Conservation (phyloP, 2,329 filamentous ascomycete genomes). For the Stemphylium beticola region DNA sequence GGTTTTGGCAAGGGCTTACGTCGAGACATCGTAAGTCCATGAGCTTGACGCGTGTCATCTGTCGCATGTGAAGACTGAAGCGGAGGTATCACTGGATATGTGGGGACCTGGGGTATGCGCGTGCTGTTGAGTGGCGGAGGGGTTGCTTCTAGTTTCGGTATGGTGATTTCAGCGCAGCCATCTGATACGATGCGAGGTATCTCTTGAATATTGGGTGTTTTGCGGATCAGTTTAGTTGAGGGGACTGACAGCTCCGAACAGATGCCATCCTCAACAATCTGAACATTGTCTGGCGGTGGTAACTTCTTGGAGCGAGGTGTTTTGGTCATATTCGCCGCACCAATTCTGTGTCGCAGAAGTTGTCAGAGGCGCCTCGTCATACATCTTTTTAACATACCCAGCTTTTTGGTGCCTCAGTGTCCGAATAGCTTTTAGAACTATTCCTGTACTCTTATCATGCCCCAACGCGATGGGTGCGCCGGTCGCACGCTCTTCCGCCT, state of each 20-base stretch:
- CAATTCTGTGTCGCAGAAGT: neutral
- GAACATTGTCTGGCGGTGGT: neutral
- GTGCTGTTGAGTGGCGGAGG: neutral
- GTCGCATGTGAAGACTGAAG: neutral
- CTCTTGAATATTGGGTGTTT: neutral
- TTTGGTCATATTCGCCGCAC: neutral
- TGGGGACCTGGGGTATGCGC: neutral
- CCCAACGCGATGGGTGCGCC: neutral
- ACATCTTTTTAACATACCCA: constrained; percentile 1
- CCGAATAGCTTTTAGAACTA: constrained; percentile 1
- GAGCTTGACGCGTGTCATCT: neutral
- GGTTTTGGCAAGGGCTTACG: neutral
- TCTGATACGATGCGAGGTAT: neutral
- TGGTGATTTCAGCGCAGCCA: neutral
- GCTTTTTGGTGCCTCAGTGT: neutral
- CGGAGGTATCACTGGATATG: neutral
- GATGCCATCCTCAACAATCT: neutral
- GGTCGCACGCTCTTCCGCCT: neutral
- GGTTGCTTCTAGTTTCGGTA: neutral
- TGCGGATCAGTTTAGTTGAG: neutral
- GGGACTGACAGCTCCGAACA: neutral
- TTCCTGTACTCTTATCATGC: neutral
- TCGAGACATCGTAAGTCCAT: neutral
- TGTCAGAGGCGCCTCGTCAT: neutral
- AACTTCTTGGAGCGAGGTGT: neutral